phyloP scores from a whole-genome alignment of 306 rosid species.

The Vigna nakashimae region DNA sequence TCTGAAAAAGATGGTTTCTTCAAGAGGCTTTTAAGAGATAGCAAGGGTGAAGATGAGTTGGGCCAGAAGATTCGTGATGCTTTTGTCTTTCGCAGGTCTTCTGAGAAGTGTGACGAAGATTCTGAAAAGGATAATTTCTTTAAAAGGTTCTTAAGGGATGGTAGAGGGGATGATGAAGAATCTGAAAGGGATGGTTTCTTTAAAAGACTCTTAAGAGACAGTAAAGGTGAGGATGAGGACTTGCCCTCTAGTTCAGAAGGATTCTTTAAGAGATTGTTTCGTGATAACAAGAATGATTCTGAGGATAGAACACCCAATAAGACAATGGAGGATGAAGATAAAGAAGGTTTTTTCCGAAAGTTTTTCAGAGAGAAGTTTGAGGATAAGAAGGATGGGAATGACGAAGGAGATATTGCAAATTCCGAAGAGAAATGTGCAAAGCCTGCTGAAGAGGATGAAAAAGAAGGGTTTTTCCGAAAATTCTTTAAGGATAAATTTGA shows the following conservation, averaged over 20 bases:
- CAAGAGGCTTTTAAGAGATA: slow-evolving; percentile 87
- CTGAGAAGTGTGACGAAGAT: slow-evolving; percentile 76
- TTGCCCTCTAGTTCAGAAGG: slow-evolving; percentile 81
- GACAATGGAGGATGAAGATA: slow-evolving; percentile 73
- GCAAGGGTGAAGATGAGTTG: slow-evolving; percentile 79
- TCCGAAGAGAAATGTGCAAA: slow-evolving; percentile 68
- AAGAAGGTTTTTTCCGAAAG: slow-evolving; percentile 82
- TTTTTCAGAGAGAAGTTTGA: slow-evolving; percentile 82
- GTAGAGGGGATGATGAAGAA: slow-evolving; percentile 73
- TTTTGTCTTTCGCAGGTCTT: slow-evolving; percentile 73
- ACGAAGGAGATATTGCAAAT: slow-evolving; percentile 56
- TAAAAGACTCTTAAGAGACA: slow-evolving; percentile 79
- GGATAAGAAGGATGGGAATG: slow-evolving; percentile 73
- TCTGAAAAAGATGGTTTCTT: slow-evolving; percentile 90
- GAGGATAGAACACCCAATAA: slow-evolving; percentile 63
- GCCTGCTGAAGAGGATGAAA: slow-evolving; percentile 79
- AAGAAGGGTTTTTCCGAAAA: slow-evolving; percentile 84
- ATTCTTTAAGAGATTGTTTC: slow-evolving; percentile 85
- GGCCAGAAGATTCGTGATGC: slow-evolving; percentile 79
- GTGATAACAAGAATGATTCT: slow-evolving; percentile 79
- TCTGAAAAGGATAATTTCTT: slow-evolving; percentile 85
- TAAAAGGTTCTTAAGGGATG: slow-evolving; percentile 80
- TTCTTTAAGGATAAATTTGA: slow-evolving; percentile 79
- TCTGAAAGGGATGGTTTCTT: slow-evolving; percentile 87
- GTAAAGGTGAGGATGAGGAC: slow-evolving; percentile 82